Evolutionary conservation across 2,329 filamentous ascomycete genomes (phyloP), one percentile per base, ranked within the genome.

Genomic region (Fusarium beomiforme): DNA sequence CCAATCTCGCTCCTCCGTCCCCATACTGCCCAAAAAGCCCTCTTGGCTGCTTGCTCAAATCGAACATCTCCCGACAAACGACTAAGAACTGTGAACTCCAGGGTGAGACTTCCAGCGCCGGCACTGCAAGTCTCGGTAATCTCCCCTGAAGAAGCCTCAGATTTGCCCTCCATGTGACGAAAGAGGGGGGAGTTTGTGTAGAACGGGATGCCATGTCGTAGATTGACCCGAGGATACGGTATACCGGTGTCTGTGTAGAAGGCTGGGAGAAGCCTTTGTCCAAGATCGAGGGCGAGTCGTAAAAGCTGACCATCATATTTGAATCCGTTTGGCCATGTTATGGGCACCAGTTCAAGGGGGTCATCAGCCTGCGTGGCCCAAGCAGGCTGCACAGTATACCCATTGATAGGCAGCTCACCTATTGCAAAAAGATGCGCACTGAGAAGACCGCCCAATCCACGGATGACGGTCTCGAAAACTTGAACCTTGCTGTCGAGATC

Each of bases 21-120:
- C 96, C 96, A 99, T n/a, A 99, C 93, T 26, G 95, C 92, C 94
- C 95, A 98, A 77, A 99, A 99, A 1, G 96, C 95, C 61, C 93
- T 87, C 81, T 98, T 98, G 2, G 93, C 95, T 19, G 93, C 87
- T 76, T 92, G 90, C 80, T 99, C 96, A 76, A 97, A 99, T n/a
- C 93, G 89, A 13, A 87, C 84, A 78, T 98, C 93, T 14, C 93
- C 94, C 0, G 94, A 97, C 49, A 99, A 85, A 26, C 96, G 89
- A 77, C 94, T 98, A 49, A 99, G 85, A 0, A 95, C 93, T 1
- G 94, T 93, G 73, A 98, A 97, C 78, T 99, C 96, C 2, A 99
- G 87, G 5, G 98, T 93, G 29, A 99, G 85, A 79, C 95, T 98
- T 58, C 95, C 96, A n/a, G 96, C 96, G 44, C 96, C 96, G 3